Percentiles rank a stretch among this genome's conserved stretches.
Conservation (phyloP, 768 basidiomycete genomes). For the Hygrophorus russula region DNA sequence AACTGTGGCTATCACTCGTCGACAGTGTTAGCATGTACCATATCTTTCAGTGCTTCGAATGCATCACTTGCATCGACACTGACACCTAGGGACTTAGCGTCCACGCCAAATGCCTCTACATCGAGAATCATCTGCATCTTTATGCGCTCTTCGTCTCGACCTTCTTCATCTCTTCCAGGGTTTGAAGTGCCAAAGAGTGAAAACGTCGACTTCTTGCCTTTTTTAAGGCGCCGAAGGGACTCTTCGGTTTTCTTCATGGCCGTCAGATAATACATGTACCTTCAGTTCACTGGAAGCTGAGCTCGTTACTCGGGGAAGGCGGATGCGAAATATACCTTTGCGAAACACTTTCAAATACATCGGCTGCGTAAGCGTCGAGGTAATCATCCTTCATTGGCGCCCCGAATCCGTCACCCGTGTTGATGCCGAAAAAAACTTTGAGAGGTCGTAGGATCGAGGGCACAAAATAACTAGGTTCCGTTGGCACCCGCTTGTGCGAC, state of each 20-base stretch:
- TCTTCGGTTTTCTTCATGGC: slow-evolving; percentile 91
- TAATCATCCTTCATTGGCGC: slow-evolving; percentile 43
- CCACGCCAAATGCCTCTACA: slow-evolving; percentile 72
- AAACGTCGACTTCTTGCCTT: slow-evolving; percentile 68
- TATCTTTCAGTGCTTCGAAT: slow-evolving; percentile 44
- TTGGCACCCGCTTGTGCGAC: slow-evolving; percentile 60
- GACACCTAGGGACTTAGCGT: slow-evolving; percentile 62
- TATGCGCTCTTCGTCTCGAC: slow-evolving; percentile 83
- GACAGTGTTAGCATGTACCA: slow-evolving; percentile 34
- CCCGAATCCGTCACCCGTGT: slow-evolving; percentile 48
- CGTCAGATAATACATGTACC: slow-evolving; percentile 71
- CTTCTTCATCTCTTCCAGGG: slow-evolving; percentile 49
- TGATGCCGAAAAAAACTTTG: slow-evolving; percentile 59
- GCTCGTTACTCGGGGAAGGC: not conserved
- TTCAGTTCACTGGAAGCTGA: slow-evolving; percentile 14
- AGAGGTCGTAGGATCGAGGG: slow-evolving; percentile 71
- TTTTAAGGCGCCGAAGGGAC: slow-evolving; percentile 75
- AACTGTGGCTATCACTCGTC: slow-evolving; percentile 16
- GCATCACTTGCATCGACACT: slow-evolving; percentile 39
- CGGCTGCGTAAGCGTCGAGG: slow-evolving; percentile 37
- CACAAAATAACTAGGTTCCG: slow-evolving; percentile 83
- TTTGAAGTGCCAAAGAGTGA: slow-evolving; percentile 61
- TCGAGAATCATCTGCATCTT: slow-evolving; percentile 76
- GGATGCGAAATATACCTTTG: slow-evolving; percentile 34
- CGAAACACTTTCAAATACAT: slow-evolving; percentile 62